phyloP scores from a whole-genome alignment of 129 eudicot genomes.

The Chrysanthemum makinoi region DNA sequence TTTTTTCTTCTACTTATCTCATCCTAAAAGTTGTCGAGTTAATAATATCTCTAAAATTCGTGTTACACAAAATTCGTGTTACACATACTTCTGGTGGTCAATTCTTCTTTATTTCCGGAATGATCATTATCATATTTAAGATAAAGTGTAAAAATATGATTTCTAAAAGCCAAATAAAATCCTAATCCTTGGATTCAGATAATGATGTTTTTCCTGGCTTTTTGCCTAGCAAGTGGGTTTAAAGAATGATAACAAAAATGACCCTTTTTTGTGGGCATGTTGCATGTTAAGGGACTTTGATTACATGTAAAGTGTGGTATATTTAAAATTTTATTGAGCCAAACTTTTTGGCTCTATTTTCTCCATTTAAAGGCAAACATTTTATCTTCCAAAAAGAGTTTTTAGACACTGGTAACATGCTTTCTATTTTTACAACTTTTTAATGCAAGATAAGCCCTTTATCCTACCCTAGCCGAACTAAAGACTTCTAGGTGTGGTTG shows the following conservation, averaged over 20 bases:
- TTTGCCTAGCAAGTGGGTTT: conserved; percentile 36
- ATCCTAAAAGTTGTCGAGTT: too few relatives aligned
- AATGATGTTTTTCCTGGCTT: conserved; percentile 25
- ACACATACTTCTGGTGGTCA: neutral
- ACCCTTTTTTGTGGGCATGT: conserved; percentile 34
- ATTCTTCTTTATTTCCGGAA: neutral
- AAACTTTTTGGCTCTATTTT: conserved; percentile 19
- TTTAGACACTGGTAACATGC: conserved; percentile 5
- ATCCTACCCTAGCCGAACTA: neutral
- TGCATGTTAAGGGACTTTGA: conserved; percentile 36
- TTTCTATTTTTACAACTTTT: conserved; percentile 16
- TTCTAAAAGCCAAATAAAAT: conserved; percentile 9
- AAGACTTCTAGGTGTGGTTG: neutral
- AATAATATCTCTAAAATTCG: too few relatives aligned
- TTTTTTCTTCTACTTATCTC: too few relatives aligned
- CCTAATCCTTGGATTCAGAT: conserved; percentile 27
- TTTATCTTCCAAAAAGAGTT: neutral
- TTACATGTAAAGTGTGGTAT: conserved; percentile 24
- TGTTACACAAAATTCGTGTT: neutral
- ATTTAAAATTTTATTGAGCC: conserved; percentile 13
- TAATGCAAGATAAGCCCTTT: conserved; percentile 21
- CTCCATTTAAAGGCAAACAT: conserved; percentile 14
- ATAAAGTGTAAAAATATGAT: conserved; percentile 18
- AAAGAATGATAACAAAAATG: conserved; percentile 28
- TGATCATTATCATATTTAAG: conserved; percentile 7